phyloP scores from a whole-genome alignment of 176 grass and related monocot species.

The Oropetium thomaeum region DNA sequence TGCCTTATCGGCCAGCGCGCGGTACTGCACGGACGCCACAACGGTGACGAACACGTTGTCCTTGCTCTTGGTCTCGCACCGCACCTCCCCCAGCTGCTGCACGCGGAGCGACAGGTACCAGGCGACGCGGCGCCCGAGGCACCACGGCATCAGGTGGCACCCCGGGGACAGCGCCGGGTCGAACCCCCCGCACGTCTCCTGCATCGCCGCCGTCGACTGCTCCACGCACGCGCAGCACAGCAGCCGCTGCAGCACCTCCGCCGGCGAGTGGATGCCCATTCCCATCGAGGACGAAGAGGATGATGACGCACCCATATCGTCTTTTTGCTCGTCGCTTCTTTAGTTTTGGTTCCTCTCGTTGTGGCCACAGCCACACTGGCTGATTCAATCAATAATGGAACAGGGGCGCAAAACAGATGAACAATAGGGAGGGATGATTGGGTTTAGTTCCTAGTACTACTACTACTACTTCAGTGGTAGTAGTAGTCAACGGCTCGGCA shows the following conservation, averaged over 20 bases:
- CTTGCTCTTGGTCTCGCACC: constrained; percentile 48
- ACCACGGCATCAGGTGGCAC: constrained; percentile 48
- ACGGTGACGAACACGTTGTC: constrained; percentile 59
- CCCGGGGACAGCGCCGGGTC: constrained; percentile 27
- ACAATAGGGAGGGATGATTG: no score
- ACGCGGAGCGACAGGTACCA: constrained; percentile 36
- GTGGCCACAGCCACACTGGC: no score
- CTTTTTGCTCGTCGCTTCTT: no score
- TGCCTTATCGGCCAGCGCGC: constrained; percentile 17
- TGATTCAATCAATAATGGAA: no score
- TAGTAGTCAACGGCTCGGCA: no score
- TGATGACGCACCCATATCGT: constrained; percentile 21
- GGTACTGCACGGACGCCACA: constrained; percentile 33
- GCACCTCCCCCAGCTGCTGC: constrained; percentile 39
- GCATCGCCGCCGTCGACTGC: constrained; percentile 31
- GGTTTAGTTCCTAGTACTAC: no score
- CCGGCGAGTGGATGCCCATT: no score
- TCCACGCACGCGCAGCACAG: constrained; percentile 34
- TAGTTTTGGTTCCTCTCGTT: no score
- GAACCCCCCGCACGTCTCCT: constrained; percentile 35
- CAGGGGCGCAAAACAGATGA: no score
- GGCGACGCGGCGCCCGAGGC: constrained; percentile 20
- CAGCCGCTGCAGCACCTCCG: not conserved
- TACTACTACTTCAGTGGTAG: no score
- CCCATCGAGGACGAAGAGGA: no score